Percentiles rank a stretch among this genome's conserved stretches.
phyloP scores from a whole-genome alignment of 768 basidiomycete species.

The Psilocybe sp. region DNA sequence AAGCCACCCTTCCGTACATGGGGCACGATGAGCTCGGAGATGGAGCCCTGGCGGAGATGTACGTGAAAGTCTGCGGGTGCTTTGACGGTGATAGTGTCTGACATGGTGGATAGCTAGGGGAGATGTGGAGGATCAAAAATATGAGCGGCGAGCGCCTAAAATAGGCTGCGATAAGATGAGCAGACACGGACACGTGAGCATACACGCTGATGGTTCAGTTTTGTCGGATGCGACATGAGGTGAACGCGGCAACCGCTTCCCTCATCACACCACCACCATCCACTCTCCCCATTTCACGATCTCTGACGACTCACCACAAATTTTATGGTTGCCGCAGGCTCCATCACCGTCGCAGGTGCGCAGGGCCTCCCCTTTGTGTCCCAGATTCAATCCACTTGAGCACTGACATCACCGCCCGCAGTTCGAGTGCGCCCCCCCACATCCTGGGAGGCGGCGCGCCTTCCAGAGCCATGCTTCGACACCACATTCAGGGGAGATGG shows the following conservation, averaged over 20 bases:
- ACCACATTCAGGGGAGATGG: slow-evolving; percentile 78
- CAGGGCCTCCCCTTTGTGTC: slow-evolving; percentile 16
- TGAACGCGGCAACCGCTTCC: slow-evolving; percentile 14
- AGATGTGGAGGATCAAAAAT: background rate
- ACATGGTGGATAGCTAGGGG: slow-evolving; percentile 21
- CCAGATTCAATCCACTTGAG: slow-evolving; percentile 7
- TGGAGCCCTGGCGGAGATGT: slow-evolving; percentile 85
- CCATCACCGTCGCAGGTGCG: slow-evolving; percentile 83
- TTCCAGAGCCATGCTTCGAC: slow-evolving; percentile 75
- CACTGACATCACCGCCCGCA: slow-evolving; percentile 25
- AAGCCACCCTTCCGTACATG: slow-evolving; percentile 92
- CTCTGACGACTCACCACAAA: slow-evolving; percentile 1
- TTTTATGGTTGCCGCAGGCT: slow-evolving; percentile 78
- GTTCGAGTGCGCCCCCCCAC: slow-evolving; percentile 92
- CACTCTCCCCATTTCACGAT: slow-evolving; percentile 7
- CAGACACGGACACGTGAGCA: slow-evolving; percentile 33
- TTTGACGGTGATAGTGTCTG: slow-evolving; percentile 35
- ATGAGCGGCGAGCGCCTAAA: slow-evolving; percentile 1
- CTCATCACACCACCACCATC: slow-evolving; percentile 11
- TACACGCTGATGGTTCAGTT: slow-evolving; percentile 37
- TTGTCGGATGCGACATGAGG: slow-evolving; percentile 10
- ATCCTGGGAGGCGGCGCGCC: slow-evolving; percentile 77
- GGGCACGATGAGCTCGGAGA: slow-evolving; percentile 82
- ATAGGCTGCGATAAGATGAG: slow-evolving; percentile 25
- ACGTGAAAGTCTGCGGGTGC: slow-evolving; percentile 95